phyloP scores from a whole-genome alignment of 2,329 filamentous ascomycete genomes.

The Remersonia thermophila region DNA sequence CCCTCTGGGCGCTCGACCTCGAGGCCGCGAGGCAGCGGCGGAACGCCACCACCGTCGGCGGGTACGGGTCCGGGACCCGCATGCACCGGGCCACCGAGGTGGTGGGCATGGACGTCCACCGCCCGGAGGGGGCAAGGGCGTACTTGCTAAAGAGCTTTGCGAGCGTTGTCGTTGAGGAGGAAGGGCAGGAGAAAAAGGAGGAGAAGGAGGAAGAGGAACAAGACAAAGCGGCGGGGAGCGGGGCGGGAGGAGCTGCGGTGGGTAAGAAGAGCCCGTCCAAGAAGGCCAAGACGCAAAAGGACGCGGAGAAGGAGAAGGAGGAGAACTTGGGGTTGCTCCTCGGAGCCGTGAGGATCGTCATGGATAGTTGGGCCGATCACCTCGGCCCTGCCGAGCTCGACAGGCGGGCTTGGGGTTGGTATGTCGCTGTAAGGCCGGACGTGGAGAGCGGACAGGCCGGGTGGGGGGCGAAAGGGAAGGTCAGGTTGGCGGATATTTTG shows the following conservation, averaged over 20 bases:
- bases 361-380: slow-evolving; percentile 58
- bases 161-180: slow-evolving; percentile 24
- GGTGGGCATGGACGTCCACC: slow-evolving; percentile 57
- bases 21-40: slow-evolving; percentile 32
- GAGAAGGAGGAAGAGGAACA: slow-evolving; percentile 1
- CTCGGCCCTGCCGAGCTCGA: slow-evolving; percentile 57
- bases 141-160: slow-evolving; percentile 51
- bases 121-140: slow-evolving; percentile 53
- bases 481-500: slow-evolving; percentile 56
- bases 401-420: slow-evolving; percentile 69
- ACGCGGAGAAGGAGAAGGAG: slow-evolving; percentile 48
- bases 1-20: slow-evolving; percentile 48
- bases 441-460: slow-evolving; percentile 62
- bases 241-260: neutral
- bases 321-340: slow-evolving; percentile 58
- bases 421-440: slow-evolving; percentile 61
- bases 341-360: slow-evolving; percentile 58
- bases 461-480: slow-evolving; percentile 69
- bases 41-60: slow-evolving; percentile 21
- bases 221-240: neutral
- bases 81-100: slow-evolving; percentile 22
- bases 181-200: no score
- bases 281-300: slow-evolving; percentile 38
- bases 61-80: slow-evolving; percentile 17
- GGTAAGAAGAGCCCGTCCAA: slow-evolving; percentile 13